These are phyloP conservation scores for Diaporthe vaccinii DNA, from an alignment of 2,329 filamentous ascomycete species.

Conservation along the genomic window DNA sequence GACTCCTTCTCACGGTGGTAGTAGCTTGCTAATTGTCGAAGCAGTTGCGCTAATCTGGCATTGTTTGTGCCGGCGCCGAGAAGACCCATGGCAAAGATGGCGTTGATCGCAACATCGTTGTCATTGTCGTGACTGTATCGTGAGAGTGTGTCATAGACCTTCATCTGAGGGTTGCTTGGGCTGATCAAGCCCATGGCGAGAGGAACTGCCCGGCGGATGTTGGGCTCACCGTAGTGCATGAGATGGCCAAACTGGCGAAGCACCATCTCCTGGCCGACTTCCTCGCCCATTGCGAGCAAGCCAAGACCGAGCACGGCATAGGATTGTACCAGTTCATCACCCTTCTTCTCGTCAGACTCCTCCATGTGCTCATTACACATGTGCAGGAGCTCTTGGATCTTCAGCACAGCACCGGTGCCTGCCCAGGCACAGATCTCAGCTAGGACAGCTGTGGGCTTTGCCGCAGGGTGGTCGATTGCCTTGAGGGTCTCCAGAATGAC, in stretches of 20 bases:
- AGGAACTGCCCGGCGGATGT: constrained; percentile 96
- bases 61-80: constrained; percentile 98
- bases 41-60: constrained; percentile 91
- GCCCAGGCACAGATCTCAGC: constrained; percentile 99
- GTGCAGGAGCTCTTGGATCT: constrained; percentile 96
- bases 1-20: constrained; percentile 97
- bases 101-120: constrained; percentile 97
- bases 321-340: constrained; percentile 93
- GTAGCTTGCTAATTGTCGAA: constrained; percentile 96
- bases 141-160: constrained; percentile 98
- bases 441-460: constrained; percentile 93
- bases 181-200: constrained; percentile 97
- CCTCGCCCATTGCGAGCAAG: constrained; percentile 97
- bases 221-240: constrained; percentile 98
- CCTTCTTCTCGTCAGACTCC: constrained; percentile 93
- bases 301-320: constrained; percentile 96
- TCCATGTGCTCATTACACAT: constrained; percentile 99
- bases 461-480: constrained; percentile 96
- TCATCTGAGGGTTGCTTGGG: constrained; percentile 99
- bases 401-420: constrained; percentile 95
- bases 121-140: constrained; percentile 99
- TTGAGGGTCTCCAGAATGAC: constrained; percentile 97
- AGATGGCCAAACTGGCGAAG: constrained; percentile 96
- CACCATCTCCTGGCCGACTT: constrained; percentile 99
- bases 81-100: constrained; percentile 99